These are phyloP conservation scores for Trichoderma simmonsii DNA, from an alignment of 2,329 filamentous ascomycete genomes.

Conservation along the genomic window DNA sequence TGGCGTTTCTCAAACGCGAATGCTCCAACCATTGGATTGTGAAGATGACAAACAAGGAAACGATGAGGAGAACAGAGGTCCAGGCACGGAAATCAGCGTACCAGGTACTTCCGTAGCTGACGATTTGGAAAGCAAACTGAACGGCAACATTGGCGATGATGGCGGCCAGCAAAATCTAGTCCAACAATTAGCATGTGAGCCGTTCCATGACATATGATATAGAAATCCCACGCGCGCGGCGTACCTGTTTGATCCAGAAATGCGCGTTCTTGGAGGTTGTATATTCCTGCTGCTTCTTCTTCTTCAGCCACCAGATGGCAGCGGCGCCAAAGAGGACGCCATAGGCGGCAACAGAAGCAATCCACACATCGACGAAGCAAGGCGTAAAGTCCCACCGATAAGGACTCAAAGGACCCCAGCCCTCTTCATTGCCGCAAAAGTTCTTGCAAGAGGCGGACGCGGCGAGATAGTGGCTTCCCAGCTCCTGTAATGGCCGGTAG, in stretches of 20 bases:
- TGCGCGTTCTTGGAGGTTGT: conserved; percentile 80
- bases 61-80: conserved; percentile 68
- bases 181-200: neutral
- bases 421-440: conserved; percentile 83
- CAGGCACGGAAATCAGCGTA: conserved; percentile 81
- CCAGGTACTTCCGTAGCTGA: conserved; percentile 67
- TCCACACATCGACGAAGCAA: conserved; percentile 92
- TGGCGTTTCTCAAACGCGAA: conserved; percentile 75
- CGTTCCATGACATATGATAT: neutral
- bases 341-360: conserved; percentile 73
- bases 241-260: conserved; percentile 88
- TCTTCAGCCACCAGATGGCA: conserved; percentile 76
- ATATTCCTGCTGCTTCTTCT: conserved; percentile 61
- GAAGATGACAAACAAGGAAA: conserved; percentile 72
- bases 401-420: conserved; percentile 91
- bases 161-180: conserved; percentile 57
- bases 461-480: conserved; percentile 60
- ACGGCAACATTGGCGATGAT: conserved; percentile 66
- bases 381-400: conserved; percentile 92
- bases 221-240: neutral
- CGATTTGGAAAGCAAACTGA: conserved; percentile 74
- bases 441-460: conserved; percentile 53
- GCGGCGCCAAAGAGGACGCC: conserved; percentile 74
- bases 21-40: conserved; percentile 84
- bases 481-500: conserved; percentile 47